Percentiles rank a stretch among this genome's conserved stretches.
Evolutionary conservation across 306 rosid species (phyloP).

Genomic region (Glycine latifolia): DNA sequence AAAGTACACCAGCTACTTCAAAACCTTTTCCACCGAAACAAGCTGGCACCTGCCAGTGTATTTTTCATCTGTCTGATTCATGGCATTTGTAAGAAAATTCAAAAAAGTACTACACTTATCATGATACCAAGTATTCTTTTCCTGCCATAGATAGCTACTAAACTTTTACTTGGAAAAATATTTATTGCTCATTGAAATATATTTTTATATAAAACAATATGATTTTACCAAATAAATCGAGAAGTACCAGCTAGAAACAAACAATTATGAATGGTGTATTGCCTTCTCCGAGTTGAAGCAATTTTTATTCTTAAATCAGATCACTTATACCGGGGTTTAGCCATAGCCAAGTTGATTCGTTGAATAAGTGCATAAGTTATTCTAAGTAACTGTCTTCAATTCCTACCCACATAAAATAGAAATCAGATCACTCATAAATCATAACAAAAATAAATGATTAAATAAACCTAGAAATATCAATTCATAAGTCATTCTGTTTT

Average conservation of each 20-base stretch:
- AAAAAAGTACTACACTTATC: background rate
- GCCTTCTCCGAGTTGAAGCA: conserved; percentile 16
- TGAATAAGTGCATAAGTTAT: no score
- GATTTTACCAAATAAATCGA: background rate
- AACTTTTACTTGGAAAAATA: background rate
- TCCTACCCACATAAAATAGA: no score
- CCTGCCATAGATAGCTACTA: background rate
- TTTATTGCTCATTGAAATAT: background rate
- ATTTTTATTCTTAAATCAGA: conserved; percentile 5
- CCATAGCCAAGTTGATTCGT: no score
- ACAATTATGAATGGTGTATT: background rate
- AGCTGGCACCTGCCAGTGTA: background rate
- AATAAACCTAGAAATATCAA: no score
- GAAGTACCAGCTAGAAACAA: background rate
- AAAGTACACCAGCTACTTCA: background rate
- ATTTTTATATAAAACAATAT: background rate
- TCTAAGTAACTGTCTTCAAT: no score
- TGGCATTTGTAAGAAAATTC: background rate
- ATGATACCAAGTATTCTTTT: background rate
- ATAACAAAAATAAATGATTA: background rate
- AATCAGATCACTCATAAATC: background rate
- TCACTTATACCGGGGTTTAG: no score
- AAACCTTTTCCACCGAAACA: conserved; percentile 7
- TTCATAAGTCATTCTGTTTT: no score
- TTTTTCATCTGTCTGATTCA: conserved; percentile 1